These are phyloP conservation scores for Aspergillus carbonarius DNA, from an alignment of 2,329 filamentous ascomycete genomes.

Conservation along the genomic window DNA sequence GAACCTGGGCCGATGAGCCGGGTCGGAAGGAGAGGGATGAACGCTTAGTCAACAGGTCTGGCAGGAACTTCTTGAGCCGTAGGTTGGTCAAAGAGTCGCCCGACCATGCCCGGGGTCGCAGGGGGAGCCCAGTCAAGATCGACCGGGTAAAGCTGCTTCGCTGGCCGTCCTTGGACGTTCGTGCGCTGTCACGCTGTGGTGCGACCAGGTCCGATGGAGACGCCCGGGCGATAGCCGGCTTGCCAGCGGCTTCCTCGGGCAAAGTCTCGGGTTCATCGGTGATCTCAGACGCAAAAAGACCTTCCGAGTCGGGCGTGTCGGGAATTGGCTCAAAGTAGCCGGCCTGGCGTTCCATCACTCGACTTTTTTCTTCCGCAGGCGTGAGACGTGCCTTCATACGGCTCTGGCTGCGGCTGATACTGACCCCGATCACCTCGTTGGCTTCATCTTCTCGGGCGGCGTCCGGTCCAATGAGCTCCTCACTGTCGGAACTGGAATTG, in stretches of 20 bases:
- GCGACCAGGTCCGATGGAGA: neutral
- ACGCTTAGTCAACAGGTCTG: slow-evolving; percentile 34
- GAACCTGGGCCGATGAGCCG: slow-evolving; percentile 22
- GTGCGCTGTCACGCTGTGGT: neutral
- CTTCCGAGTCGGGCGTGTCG: slow-evolving; percentile 31
- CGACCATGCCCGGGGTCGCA: slow-evolving; percentile 37
- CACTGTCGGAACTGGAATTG: slow-evolving; percentile 34
- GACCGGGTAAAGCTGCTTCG: slow-evolving; percentile 37
- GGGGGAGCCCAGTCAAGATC: slow-evolving; percentile 33
- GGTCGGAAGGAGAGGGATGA: slow-evolving; percentile 31
- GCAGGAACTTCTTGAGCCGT: slow-evolving; percentile 36
- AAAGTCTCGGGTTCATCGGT: slow-evolving; percentile 35
- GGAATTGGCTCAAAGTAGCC: slow-evolving; percentile 48
- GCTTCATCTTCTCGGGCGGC: slow-evolving; percentile 36
- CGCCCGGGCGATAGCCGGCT: neutral
- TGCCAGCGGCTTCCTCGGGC: slow-evolving; percentile 9
- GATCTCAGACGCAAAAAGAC: slow-evolving; percentile 30
- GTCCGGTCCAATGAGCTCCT: slow-evolving; percentile 23
- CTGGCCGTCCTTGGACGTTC: slow-evolving; percentile 12
- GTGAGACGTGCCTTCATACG: slow-evolving; percentile 57
- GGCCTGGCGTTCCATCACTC: slow-evolving; percentile 52
- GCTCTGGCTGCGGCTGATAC: slow-evolving; percentile 58
- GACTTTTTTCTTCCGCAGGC: slow-evolving; percentile 60
- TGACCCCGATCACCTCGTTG: slow-evolving; percentile 55
- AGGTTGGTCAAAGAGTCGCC: slow-evolving; percentile 30